Conservation (phyloP, 1,284 basidiomycete species). For the Neolentinus lepideus region DNA sequence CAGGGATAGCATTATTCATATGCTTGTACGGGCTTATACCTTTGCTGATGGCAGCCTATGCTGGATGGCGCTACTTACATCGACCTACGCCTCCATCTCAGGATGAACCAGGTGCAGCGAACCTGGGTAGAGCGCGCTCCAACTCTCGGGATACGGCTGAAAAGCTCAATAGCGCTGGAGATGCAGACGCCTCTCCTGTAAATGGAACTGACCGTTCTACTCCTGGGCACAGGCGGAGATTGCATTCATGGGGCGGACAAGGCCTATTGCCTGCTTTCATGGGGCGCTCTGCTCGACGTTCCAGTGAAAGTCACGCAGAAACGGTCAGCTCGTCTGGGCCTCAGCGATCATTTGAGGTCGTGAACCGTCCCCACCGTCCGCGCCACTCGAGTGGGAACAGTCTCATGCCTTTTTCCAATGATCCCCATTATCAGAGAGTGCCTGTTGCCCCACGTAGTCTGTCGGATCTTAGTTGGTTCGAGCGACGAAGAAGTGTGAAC, state of each 20-base stretch:
- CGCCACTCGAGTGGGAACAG: constrained; percentile 41
- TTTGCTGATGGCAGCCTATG: constrained; percentile 27
- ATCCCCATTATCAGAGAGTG: constrained; percentile 27
- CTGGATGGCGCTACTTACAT: constrained; percentile 18
- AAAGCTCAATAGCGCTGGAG: constrained; percentile 29
- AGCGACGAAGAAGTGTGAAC: constrained; percentile 59
- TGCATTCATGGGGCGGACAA: constrained; percentile 48
- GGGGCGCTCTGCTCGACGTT: constrained; percentile 35
- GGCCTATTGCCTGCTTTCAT: constrained; percentile 31
- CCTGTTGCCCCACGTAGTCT: constrained; percentile 40
- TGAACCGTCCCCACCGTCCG: constrained; percentile 52
- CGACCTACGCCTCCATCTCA: constrained; percentile 6
- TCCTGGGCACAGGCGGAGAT: constrained; percentile 38
- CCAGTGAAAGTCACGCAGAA: constrained; percentile 40
- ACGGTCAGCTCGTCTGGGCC: constrained; percentile 25
- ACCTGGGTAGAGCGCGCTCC: constrained; percentile 15
- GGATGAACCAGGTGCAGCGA: constrained; percentile 6
- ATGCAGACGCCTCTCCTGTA: background rate
- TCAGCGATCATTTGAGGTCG: constrained; percentile 56
- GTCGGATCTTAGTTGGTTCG: constrained; percentile 69
- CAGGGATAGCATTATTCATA: constrained; percentile 54
- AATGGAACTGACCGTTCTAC: constrained; percentile 19
- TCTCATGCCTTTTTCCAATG: constrained; percentile 32
- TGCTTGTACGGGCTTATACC: constrained; percentile 52
- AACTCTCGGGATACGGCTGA: constrained; percentile 40